These are phyloP conservation scores for Baorangia bicolor DNA, from an alignment of 768 basidiomycete species.

Conservation along the genomic window DNA sequence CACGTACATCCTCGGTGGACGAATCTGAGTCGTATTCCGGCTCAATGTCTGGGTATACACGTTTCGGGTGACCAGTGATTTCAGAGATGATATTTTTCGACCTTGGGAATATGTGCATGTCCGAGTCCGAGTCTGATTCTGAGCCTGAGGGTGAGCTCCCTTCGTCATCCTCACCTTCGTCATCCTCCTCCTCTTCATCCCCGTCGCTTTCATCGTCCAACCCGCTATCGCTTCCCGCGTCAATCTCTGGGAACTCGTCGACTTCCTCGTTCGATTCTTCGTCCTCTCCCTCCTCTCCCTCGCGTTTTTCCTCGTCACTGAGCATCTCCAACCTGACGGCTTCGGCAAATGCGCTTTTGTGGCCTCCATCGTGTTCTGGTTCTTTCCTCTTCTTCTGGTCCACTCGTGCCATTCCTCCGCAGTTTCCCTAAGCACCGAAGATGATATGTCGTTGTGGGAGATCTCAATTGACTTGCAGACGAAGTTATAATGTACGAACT, in stretches of 20 bases:
- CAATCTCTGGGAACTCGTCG: slow-evolving; percentile 75
- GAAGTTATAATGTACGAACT: neutral
- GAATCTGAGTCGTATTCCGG: slow-evolving; percentile 91
- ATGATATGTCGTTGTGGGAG: neutral
- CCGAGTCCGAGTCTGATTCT: slow-evolving; percentile 39
- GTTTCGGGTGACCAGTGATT: slow-evolving; percentile 83
- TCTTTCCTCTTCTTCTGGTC: slow-evolving; percentile 60
- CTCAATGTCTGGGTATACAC: slow-evolving; percentile 84
- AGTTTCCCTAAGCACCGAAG: slow-evolving; percentile 28
- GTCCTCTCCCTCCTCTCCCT: slow-evolving; percentile 31
- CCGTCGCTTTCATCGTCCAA: slow-evolving; percentile 34
- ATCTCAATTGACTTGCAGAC: neutral
- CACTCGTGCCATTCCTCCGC: slow-evolving; percentile 36
- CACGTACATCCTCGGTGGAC: slow-evolving; percentile 84
- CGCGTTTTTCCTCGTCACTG: slow-evolving; percentile 65
- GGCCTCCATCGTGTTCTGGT: slow-evolving; percentile 38
- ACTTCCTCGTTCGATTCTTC: slow-evolving; percentile 55
- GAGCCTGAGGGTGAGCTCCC: slow-evolving; percentile 36
- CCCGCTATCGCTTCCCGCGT: slow-evolving; percentile 45
- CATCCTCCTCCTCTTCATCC: slow-evolving; percentile 36
- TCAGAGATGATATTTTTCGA: slow-evolving; percentile 69
- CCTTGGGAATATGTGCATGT: slow-evolving; percentile 58
- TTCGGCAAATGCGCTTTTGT: slow-evolving; percentile 33
- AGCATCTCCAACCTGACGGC: slow-evolving; percentile 63
- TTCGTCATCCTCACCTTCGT: slow-evolving; percentile 35